These are phyloP conservation scores for Fusarium musae DNA, from an alignment of 2,329 filamentous ascomycete genomes.

Conservation along the genomic window DNA sequence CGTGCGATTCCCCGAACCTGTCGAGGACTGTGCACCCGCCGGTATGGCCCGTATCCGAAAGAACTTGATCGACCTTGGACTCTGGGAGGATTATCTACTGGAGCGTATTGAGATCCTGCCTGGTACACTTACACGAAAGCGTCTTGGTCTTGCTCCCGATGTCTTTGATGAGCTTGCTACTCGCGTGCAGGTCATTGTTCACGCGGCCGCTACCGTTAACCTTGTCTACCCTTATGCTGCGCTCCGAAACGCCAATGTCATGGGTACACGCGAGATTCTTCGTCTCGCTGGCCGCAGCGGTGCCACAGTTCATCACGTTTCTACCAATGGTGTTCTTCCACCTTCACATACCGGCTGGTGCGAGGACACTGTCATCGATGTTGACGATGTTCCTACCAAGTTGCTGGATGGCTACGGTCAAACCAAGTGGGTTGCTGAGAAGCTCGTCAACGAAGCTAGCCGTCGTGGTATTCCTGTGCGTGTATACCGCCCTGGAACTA, in stretches of 20 bases:
- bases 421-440: conserved; percentile 84
- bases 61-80: conserved; percentile 80
- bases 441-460: conserved; percentile 76
- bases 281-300: conserved; percentile 74
- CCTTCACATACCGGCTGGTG: conserved; percentile 76
- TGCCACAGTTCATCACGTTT: conserved; percentile 81
- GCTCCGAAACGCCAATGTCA: conserved; percentile 77
- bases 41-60: conserved; percentile 78
- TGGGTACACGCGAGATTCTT: conserved; percentile 80
- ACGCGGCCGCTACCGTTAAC: conserved; percentile 82
- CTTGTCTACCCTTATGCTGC: conserved; percentile 85
- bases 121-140: conserved; percentile 75
- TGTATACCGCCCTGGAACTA: conserved; percentile 79
- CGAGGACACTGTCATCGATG: conserved; percentile 73
- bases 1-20: conserved; percentile 76
- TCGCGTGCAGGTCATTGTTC: conserved; percentile 77
- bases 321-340: conserved; percentile 82
- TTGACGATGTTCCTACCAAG: conserved; percentile 75
- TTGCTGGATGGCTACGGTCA: conserved; percentile 80
- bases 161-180: conserved; percentile 72
- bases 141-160: conserved; percentile 74
- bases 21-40: conserved; percentile 70
- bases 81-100: conserved; percentile 81
- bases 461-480: conserved; percentile 75
- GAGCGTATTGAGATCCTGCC: conserved; percentile 81